These are phyloP conservation scores for Rhodofomes roseus DNA, from an alignment of 1,284 basidiomycete species.

Conservation along the genomic window DNA sequence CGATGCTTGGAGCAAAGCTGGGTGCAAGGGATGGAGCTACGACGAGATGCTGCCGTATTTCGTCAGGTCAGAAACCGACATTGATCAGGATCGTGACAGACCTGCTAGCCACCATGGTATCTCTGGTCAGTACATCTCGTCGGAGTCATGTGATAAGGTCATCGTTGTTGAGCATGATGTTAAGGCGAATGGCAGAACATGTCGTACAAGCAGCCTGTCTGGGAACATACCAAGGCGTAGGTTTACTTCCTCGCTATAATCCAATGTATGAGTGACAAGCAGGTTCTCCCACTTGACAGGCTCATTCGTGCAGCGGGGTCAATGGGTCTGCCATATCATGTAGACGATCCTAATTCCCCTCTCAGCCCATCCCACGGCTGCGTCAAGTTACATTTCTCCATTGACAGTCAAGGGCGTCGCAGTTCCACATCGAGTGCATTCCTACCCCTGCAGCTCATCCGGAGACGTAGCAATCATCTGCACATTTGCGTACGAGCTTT, in stretches of 20 bases:
- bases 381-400: conserved; percentile 6
- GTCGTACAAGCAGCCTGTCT: neutral
- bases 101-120: neutral
- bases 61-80: conserved; percentile 27
- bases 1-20: conserved; percentile 32
- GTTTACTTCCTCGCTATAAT: neutral
- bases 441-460: conserved; percentile 5
- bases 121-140: no score
- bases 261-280: neutral
- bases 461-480: neutral
- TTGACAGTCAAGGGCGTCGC: conserved; percentile 3
- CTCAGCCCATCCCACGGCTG: conserved; percentile 6
- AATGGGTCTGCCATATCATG: conserved; percentile 7
- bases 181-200: conserved; percentile 1
- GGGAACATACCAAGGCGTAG: neutral
- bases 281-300: no score
- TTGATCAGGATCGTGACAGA: conserved; percentile 1
- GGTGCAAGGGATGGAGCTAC: conserved; percentile 35
- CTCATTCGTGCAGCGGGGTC: neutral
- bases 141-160: no score
- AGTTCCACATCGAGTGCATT: conserved; percentile 12
- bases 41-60: conserved; percentile 36
- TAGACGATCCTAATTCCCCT: conserved; percentile 8
- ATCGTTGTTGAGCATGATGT: no score
- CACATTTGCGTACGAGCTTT: conserved; percentile 9